Conservation (phyloP, 495 filamentous ascomycete species). For the Trichoderma virens region DNA sequence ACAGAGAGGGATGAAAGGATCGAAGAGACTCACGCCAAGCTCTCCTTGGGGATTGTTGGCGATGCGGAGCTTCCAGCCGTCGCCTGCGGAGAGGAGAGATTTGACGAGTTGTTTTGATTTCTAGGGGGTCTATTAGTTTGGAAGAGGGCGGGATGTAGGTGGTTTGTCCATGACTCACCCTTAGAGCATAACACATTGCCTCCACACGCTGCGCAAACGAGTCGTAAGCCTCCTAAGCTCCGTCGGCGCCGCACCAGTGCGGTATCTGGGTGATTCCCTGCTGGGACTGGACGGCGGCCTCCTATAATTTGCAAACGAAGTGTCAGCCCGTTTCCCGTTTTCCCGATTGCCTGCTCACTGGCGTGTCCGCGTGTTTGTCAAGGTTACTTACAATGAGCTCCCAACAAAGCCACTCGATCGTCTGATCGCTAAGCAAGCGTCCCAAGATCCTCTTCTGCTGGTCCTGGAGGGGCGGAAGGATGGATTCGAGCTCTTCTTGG, state of each 20-base stretch:
- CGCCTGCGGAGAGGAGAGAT: not conserved
- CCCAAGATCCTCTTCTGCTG: slow-evolving; percentile 8
- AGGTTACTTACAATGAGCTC: not conserved
- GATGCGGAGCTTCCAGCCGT: slow-evolving; percentile 9
- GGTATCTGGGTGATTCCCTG: not conserved
- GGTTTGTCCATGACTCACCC: not conserved
- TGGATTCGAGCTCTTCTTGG: not conserved
- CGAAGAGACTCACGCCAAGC: not conserved
- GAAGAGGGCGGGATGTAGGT: not conserved
- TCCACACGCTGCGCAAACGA: slow-evolving; percentile 9
- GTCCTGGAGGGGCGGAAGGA: slow-evolving; percentile 1
- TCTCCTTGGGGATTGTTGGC: slow-evolving; percentile 6
- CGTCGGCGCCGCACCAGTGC: slow-evolving; percentile 6
- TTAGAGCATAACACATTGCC: not conserved
- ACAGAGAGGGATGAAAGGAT: not conserved
- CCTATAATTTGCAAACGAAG: not conserved
- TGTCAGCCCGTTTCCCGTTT: not conserved
- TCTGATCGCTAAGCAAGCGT: not conserved
- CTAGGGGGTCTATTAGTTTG: not conserved
- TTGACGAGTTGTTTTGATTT: slow-evolving; percentile 9
- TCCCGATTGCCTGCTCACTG: too few relatives aligned
- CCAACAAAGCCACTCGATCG: slow-evolving; percentile 5
- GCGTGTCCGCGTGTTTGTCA: too few relatives aligned
- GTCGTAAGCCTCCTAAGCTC: slow-evolving; percentile 6
- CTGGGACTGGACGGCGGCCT: slow-evolving; percentile 2